Conservation (phyloP, 495 filamentous ascomycete species). For the Daldinia vernicosa region DNA sequence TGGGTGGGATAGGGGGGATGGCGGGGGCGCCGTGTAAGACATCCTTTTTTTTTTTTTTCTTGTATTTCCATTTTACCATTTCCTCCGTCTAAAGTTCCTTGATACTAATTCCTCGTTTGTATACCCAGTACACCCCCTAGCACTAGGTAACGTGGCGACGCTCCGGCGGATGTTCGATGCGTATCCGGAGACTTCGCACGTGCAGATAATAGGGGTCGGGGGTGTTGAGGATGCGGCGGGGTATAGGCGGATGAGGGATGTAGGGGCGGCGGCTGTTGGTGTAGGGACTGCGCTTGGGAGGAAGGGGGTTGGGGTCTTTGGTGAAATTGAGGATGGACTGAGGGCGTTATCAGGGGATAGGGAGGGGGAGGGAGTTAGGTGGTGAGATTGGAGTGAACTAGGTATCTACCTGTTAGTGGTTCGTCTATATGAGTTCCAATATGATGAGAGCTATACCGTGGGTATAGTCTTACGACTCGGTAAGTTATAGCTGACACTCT, state of each 20-base stretch:
- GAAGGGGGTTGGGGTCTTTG: constrained; percentile 67
- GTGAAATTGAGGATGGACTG: constrained; percentile 54
- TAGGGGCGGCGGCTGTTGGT: constrained; percentile 69
- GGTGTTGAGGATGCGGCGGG: constrained; percentile 69
- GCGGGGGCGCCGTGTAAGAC: constrained; percentile 62
- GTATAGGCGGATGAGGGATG: constrained; percentile 68
- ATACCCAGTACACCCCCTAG: constrained; percentile 66
- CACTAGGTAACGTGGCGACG: constrained; percentile 75
- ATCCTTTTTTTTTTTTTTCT: neutral
- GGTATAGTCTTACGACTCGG: too few species aligned
- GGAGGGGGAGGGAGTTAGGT: neutral
- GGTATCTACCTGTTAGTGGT: too few species aligned
- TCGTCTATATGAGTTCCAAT: too few species aligned
- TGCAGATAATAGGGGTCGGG: constrained; percentile 71
- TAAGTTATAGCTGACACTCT: too few species aligned
- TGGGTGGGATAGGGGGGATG: constrained; percentile 69
- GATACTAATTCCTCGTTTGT: neutral
- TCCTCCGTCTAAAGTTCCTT: too few species aligned
- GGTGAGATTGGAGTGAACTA: neutral
- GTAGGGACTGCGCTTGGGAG: constrained; percentile 71
- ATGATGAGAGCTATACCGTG: too few species aligned
- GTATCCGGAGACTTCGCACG: constrained; percentile 39
- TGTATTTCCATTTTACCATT: too few species aligned
- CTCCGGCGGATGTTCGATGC: constrained; percentile 65
- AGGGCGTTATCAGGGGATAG: neutral